Percentiles rank a stretch among this genome's conserved stretches.
These are phyloP conservation scores for Tetracentron sinense DNA, from an alignment of 164 flowering plant species.

Conservation along the genomic window DNA sequence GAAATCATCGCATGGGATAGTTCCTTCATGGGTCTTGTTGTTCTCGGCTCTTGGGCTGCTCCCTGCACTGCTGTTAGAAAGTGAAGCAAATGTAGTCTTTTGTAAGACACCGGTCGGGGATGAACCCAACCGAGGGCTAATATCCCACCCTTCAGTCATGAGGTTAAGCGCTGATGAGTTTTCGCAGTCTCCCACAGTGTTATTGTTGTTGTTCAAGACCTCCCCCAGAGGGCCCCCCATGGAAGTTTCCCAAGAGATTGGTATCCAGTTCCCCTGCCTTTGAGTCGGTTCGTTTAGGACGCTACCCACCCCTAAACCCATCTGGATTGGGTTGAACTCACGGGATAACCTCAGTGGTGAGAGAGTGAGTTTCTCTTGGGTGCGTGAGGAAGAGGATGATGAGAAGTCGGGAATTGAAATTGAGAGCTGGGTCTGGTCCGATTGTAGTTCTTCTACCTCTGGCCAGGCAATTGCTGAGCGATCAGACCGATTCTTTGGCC, in stretches of 20 bases:
- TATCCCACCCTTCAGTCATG: constrained; percentile 61
- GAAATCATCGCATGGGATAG: constrained; percentile 32
- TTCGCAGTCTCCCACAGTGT: constrained; percentile 24
- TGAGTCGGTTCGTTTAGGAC: constrained; percentile 28
- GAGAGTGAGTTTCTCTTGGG: constrained; percentile 40
- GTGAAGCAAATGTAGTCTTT: constrained; percentile 55
- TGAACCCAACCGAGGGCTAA: constrained; percentile 46
- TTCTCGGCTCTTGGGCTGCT: constrained; percentile 68
- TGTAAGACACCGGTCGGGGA: constrained; percentile 82
- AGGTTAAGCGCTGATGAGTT: constrained; percentile 49
- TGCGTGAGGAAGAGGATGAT: constrained; percentile 50
- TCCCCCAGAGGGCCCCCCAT: constrained; percentile 92
- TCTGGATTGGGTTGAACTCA: constrained; percentile 50
- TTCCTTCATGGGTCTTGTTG: constrained; percentile 29
- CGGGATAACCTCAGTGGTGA: constrained; percentile 54
- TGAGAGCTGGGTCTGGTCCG: constrained; percentile 72
- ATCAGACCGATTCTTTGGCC: constrained; percentile 55
- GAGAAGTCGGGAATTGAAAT: constrained; percentile 60
- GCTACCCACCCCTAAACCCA: constrained; percentile 55
- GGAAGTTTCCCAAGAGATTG: constrained; percentile 63
- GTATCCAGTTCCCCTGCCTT: constrained; percentile 54
- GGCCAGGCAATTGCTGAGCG: no score
- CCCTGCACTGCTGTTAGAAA: constrained; percentile 81
- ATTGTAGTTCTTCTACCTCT: constrained; percentile 37
- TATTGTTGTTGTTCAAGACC: constrained; percentile 49